Percentiles rank a stretch among this genome's conserved stretches.
These are phyloP conservation scores for Coemansia sp. DNA, from an alignment of 192 early-diverging fungal genomes.

Conservation along the genomic window DNA sequence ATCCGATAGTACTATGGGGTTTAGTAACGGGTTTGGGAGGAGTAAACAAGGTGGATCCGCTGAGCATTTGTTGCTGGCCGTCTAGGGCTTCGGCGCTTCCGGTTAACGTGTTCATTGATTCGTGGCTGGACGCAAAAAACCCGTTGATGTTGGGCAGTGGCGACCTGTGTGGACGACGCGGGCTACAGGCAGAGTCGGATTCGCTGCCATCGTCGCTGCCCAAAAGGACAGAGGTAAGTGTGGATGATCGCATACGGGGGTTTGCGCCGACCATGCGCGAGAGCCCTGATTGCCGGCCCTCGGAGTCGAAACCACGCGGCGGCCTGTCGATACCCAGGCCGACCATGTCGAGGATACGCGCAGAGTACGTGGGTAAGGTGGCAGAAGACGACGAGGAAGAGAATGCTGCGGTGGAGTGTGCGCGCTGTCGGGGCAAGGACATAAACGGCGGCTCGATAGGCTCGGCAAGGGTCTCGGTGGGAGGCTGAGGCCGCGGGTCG, in stretches of 20 bases:
- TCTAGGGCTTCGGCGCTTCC: not conserved
- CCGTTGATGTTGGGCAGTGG: conserved; percentile 32
- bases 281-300: conserved; percentile 29
- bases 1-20: not conserved
- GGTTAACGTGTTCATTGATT: conserved; percentile 17
- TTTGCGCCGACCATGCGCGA: conserved; percentile 23
- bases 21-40: not conserved
- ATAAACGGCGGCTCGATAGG: too few species aligned
- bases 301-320: conserved; percentile 19
- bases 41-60: not conserved
- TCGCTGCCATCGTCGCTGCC: not conserved
- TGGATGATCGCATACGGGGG: not conserved
- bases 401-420: not conserved
- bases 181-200: not conserved
- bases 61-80: not conserved
- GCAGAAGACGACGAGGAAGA: conserved; percentile 1
- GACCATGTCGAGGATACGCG: not conserved
- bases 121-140: conserved; percentile 46
- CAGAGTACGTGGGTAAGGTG: not conserved
- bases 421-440: too few species aligned
- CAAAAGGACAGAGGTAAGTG: not conserved
- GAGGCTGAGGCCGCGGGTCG: not conserved
- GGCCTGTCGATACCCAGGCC: conserved; percentile 3
- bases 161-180: conserved; percentile 27
- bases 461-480: not conserved